Base-by-base conservation (phyloP, 805 yeast genomes). In the Schwanniomyces occidentalis region DNA sequence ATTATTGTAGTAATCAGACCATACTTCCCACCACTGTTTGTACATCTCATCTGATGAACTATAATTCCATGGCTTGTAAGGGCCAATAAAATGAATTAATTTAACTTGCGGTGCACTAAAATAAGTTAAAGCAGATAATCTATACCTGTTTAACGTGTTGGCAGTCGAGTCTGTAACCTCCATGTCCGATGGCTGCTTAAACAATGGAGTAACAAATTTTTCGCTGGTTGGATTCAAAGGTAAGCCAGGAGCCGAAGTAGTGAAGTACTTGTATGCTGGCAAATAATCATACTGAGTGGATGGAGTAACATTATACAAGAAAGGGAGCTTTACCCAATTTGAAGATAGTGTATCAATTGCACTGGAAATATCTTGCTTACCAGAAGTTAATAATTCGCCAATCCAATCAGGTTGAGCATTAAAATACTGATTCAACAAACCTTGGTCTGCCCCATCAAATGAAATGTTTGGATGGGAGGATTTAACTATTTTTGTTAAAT, bases 361-460 rank as follows among this genome's bases (percentile, higher is more conserved):
- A 2, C 10, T 12, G n/a, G 30, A 14, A 19, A 31, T 30, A 29
- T 31, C 38, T 7, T n/a, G n/a, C n/a, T n/a, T n/a, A 17, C 18
- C 18, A 5, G 32, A 30, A 8, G 32, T 5, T 6, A 36, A 7
- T 14, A 29, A 24, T 18, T 38, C 42, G 16, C 43, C 37, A 6
- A 66, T 62, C 73, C 73, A 66, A 45, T 67, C 68, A 8, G 71
- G 71, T 28, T 58, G 50, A 7, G 54, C 28, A 38, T 69, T 72
- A 54, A 85, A 87, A 50, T 75, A 82, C 51, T 85, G 85, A 58
- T 89, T 89, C 43, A 89, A 66, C 23, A 89, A 67, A 8, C 97
- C 97, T 58, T 89, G 97, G 60, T 89, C 97, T 2, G 95, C 91
- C 26, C 95, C 95, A 59, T 89, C 97, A 48, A 87, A 85, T 3